Evolutionary conservation across 148 eudicot species (phyloP), one percentile per base, ranked within the genome.

Genomic region (Persicaria tinctoria): DNA sequence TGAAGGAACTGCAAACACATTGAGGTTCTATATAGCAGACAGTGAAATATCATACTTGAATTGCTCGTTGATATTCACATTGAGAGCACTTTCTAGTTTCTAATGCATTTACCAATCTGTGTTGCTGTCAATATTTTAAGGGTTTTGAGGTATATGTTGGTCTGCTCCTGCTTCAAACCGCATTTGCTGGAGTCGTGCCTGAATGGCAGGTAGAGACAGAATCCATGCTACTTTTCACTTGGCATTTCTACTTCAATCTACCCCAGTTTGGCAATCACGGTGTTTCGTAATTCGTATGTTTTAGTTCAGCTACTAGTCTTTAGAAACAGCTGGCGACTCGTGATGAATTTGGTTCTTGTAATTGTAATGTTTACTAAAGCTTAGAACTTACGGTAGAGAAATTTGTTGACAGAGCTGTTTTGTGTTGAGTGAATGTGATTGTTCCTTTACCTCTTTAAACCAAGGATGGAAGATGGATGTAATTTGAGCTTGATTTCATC

Each of bases 91-190:
- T 59, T 18, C 4, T 23, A 59, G 4, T 50, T 50, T 8, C 12
- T 8, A 50, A 12, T 59, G 64, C 64, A 59, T 59, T 59, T 59
- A 17, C 64, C 57, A n/a, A 17, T 57, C 27, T 2, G 18, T 57
- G 63, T 20, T 7, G 63, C 12, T 66, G 8, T 66, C n/a, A 66
- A 66, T 66, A 14, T 66, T 38, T 66, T 5, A 77, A 85, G 88
- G 88, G 88, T 68, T 85, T 85, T 41, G 86, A 85, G 88, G 88
- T 85, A 68, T 85, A 85, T 73, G 84, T 85, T 46, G 88, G 88
- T 46, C 44, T 79, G 60, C 68, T 83, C 70, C 78, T 85, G 55
- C 85, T 85, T 46, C 85, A 59, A 59, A 83, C 82, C 50, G 84
- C 88, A 68, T 76, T 85, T 77, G 84, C 70, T 75, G 88, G 88